Evolutionary conservation across 345 rosid species (phyloP).

Genomic region (Eucalyptus guilfoylei): DNA sequence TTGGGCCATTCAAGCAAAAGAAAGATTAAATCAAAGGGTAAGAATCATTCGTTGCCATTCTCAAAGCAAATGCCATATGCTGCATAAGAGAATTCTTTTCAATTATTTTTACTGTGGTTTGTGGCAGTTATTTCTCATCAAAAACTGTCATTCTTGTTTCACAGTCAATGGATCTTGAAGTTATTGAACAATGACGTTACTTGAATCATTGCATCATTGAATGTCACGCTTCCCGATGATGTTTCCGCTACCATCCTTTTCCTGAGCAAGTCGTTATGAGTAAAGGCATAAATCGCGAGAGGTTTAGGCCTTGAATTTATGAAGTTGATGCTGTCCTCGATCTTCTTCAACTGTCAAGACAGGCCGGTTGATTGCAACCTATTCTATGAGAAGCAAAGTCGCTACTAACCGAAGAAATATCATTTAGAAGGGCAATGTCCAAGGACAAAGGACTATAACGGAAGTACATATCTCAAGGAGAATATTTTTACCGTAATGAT

Average conservation of each 20-base stretch:
- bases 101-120: background rate
- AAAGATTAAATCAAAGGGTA: background rate
- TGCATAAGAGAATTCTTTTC: background rate
- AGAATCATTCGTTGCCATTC: background rate
- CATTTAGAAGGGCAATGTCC: background rate
- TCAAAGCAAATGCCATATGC: background rate
- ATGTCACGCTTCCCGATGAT: constrained; percentile 50
- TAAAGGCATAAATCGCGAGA: constrained; percentile 68
- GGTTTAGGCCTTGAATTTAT: constrained; percentile 64
- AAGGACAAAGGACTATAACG: background rate
- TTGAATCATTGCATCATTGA: constrained; percentile 57
- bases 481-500: constrained; percentile 45
- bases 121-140: background rate
- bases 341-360: constrained; percentile 31
- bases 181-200: constrained; percentile 3
- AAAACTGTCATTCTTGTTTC: background rate
- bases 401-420: background rate
- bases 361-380: background rate
- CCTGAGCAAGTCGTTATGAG: constrained; percentile 23
- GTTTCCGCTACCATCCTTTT: constrained; percentile 36
- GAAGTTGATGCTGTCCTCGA: constrained; percentile 58
- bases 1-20: background rate
- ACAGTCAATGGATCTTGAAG: background rate
- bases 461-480: background rate
- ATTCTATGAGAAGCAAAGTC: background rate